Conservation (phyloP, 371 early-diverging fungal species). For the Chytridium lagenaria region DNA sequence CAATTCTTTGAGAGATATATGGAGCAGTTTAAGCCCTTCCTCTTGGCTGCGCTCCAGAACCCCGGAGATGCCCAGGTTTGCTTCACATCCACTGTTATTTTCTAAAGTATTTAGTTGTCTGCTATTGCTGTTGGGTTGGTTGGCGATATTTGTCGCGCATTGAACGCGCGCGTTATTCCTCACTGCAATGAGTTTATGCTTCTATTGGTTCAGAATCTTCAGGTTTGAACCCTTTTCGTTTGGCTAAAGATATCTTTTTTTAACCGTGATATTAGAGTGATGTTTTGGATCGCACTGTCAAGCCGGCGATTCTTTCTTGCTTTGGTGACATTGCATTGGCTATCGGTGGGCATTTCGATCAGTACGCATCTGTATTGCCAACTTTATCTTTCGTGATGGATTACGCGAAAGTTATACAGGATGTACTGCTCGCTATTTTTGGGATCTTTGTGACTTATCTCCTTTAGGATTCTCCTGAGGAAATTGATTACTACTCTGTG, state of each 20-base stretch:
- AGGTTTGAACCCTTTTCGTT: constrained; percentile 41
- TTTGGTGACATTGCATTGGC: constrained; percentile 98
- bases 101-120: constrained; percentile 61
- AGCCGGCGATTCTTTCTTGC: constrained; percentile 91
- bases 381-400: constrained; percentile 80
- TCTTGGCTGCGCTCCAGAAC: constrained; percentile 82
- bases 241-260: no score
- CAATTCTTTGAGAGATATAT: constrained; percentile 84
- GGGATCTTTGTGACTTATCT: neutral
- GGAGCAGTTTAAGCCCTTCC: constrained; percentile 81
- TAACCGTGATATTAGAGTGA: constrained; percentile 53
- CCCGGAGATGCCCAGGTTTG: constrained; percentile 84
- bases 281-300: constrained; percentile 81
- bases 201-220: constrained; percentile 76
- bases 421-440: constrained; percentile 21
- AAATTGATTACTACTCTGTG: constrained; percentile 76
- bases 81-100: neutral
- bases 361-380: constrained; percentile 79
- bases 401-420: constrained; percentile 59
- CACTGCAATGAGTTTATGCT: constrained; percentile 88
- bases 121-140: constrained; percentile 91
- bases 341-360: constrained; percentile 85
- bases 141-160: constrained; percentile 93
- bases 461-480: constrained; percentile 25
- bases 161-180: constrained; percentile 67